Conservation (phyloP, 306 rosid species). For the Cicer bijugum region DNA sequence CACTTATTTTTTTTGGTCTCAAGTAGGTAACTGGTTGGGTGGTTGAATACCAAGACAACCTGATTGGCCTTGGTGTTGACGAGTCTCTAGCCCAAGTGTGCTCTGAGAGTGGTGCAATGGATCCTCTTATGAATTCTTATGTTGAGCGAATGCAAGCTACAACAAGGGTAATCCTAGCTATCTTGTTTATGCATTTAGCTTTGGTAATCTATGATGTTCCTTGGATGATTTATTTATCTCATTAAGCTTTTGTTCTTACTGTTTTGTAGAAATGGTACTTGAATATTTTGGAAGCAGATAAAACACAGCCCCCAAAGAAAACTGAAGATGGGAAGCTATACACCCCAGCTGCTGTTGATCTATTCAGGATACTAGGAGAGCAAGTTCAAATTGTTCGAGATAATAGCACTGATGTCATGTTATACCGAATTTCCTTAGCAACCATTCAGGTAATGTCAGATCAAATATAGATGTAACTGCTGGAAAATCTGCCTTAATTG, state of each 20-base stretch:
- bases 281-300: constrained; percentile 97
- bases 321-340: constrained; percentile 95
- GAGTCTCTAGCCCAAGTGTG: constrained; percentile 96
- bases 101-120: constrained; percentile 99
- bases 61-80: constrained; percentile 93
- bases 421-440: constrained; percentile 91
- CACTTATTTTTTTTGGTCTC: constrained; percentile 15
- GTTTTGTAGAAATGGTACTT: constrained; percentile 88
- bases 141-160: constrained; percentile 99
- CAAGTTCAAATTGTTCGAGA: constrained; percentile 98
- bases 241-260: constrained; percentile 42
- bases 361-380: constrained; percentile 97
- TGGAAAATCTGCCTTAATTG: constrained; percentile 2
- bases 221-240: constrained; percentile 33
- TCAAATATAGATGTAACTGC: constrained; percentile 23
- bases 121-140: constrained; percentile 95
- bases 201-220: constrained; percentile 40
- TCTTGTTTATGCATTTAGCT: constrained; percentile 27
- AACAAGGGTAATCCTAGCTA: constrained; percentile 67
- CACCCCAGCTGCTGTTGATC: constrained; percentile 98
- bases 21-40: constrained; percentile 97
- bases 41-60: constrained; percentile 91
- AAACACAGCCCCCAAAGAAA: constrained; percentile 94
- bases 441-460: constrained; percentile 78
- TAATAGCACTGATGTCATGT: constrained; percentile 94